phyloP scores from a whole-genome alignment of 1,284 basidiomycete species.

The Cutaneotrichosporon dermatis region DNA sequence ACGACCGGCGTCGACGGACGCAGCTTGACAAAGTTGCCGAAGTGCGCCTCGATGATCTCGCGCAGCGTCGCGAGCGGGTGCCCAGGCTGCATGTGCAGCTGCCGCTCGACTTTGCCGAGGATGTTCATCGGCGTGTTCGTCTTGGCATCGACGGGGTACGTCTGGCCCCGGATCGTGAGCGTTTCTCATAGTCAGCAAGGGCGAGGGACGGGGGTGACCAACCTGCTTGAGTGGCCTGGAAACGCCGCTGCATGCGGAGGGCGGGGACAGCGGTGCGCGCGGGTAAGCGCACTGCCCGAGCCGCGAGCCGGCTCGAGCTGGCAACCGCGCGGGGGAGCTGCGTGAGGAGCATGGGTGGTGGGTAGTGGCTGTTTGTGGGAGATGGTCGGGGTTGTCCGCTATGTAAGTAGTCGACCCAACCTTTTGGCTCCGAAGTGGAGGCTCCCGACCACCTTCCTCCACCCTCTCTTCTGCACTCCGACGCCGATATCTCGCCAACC shows the following conservation, averaged over 20 bases:
- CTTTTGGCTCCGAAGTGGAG: no score
- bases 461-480: no score
- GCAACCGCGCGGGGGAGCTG: constrained; percentile 13
- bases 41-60: constrained; percentile 76
- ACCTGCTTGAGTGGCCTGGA: not conserved
- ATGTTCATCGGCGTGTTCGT: constrained; percentile 87
- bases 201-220: not conserved
- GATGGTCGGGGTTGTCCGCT: not conserved
- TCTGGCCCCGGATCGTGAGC: constrained; percentile 31
- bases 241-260: not conserved
- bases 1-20: constrained; percentile 79
- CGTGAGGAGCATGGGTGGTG: constrained; percentile 7
- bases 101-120: constrained; percentile 64
- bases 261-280: not conserved
- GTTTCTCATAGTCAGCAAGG: constrained; percentile 8
- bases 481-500: no score
- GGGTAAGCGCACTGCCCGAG: not conserved
- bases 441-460: no score
- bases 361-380: not conserved
- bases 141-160: constrained; percentile 66
- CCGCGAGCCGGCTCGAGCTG: constrained; percentile 4
- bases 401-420: no score
- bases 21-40: constrained; percentile 50
- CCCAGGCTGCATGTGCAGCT: constrained; percentile 67
- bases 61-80: constrained; percentile 89